These are phyloP conservation scores for Bipolaris zeicola DNA, from an alignment of 2,329 filamentous ascomycete genomes.

Conservation along the genomic window DNA sequence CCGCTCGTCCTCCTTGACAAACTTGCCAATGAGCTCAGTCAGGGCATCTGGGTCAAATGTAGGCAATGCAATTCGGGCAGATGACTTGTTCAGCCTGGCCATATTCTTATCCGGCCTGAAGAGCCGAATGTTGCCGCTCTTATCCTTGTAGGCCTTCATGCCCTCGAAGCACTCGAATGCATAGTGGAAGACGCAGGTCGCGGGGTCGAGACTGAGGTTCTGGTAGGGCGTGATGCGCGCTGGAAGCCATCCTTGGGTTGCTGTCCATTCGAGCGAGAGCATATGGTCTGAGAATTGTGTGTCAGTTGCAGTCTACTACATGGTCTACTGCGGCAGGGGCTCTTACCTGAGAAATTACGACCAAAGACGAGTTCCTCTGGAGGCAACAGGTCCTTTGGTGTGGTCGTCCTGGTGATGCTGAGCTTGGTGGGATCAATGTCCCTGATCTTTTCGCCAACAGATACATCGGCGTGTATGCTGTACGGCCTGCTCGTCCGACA, in stretches of 20 bases:
- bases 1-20: constrained; percentile 79
- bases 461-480: constrained; percentile 56
- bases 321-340: constrained; percentile 9
- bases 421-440: constrained; percentile 81
- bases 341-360: constrained; percentile 80
- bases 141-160: constrained; percentile 98
- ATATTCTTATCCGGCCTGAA: constrained; percentile 98
- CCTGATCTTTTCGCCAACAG: constrained; percentile 60
- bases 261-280: constrained; percentile 93
- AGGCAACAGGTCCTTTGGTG: constrained; percentile 74
- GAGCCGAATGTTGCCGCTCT: constrained; percentile 74
- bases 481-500: constrained; percentile 54
- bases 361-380: constrained; percentile 89
- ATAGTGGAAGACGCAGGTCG: constrained; percentile 98
- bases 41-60: constrained; percentile 77
- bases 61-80: constrained; percentile 88
- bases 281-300: constrained; percentile 77
- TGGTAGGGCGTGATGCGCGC: constrained; percentile 92
- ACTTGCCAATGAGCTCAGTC: constrained; percentile 79
- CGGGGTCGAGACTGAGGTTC: constrained; percentile 94
- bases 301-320: constrained; percentile 20
- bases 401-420: constrained; percentile 72
- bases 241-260: constrained; percentile 78
- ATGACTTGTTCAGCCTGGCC: constrained; percentile 89
- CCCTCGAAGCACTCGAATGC: constrained; percentile 98